These are phyloP conservation scores for Cinnamomum micranthum DNA, from an alignment of 164 flowering plant genomes.

Conservation along the genomic window DNA sequence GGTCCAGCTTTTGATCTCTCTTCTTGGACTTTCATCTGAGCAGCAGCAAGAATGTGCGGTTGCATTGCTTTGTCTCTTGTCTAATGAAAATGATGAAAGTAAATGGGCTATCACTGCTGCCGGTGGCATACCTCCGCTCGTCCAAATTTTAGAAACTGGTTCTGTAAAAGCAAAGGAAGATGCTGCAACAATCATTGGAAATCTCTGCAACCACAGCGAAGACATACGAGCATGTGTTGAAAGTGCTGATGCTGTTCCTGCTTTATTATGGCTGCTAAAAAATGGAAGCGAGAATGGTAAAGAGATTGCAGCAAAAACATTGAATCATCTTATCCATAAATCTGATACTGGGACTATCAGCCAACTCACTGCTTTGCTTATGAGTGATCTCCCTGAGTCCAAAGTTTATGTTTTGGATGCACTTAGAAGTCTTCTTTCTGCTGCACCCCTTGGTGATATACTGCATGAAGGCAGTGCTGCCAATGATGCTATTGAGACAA, in stretches of 20 bases:
- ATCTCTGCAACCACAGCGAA: conserved; percentile 96
- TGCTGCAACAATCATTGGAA: conserved; percentile 88
- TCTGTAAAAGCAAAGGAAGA: conserved; percentile 98
- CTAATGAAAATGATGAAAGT: conserved; percentile 93
- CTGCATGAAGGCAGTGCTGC: conserved; percentile 92
- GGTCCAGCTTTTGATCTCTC: conserved; percentile 90
- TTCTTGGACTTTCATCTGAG: conserved; percentile 96
- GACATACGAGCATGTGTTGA: conserved; percentile 99
- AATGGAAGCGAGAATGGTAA: conserved; percentile 91
- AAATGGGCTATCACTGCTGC: conserved; percentile 99
- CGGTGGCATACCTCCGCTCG: conserved; percentile 99
- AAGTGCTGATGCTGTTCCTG: conserved; percentile 99
- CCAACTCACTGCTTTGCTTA: conserved; percentile 84
- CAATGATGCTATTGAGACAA: conserved; percentile 96
- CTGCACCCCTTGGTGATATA: conserved; percentile 71
- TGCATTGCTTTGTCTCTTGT: conserved; percentile 78
- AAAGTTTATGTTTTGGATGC: conserved; percentile 94
- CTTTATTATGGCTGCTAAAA: conserved; percentile 88
- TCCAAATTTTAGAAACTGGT: conserved; percentile 93
- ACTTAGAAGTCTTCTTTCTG: conserved; percentile 80
- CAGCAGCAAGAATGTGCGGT: conserved; percentile 99
- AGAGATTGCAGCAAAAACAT: conserved; percentile 90
- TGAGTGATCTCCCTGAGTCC: conserved; percentile 94
- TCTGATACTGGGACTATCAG: conserved; percentile 96
- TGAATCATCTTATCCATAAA: conserved; percentile 91